Conservation (phyloP, 2,329 filamentous ascomycete species). For the Arthrobotrys conoides region DNA sequence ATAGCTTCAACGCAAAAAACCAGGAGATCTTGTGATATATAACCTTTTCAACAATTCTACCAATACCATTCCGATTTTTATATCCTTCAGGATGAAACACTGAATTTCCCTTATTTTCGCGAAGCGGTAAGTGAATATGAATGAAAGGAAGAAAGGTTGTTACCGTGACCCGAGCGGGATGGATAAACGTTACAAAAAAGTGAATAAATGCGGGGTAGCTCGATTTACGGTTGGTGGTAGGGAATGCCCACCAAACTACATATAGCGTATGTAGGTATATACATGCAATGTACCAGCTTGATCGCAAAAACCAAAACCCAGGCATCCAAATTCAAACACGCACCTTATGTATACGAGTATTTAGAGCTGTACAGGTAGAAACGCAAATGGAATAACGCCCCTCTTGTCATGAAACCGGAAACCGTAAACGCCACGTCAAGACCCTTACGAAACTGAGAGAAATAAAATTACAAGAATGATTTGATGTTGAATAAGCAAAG, state of each 20-base stretch:
- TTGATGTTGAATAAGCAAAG: background rate
- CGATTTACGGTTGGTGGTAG: background rate
- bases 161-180: background rate
- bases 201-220: background rate
- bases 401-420: constrained; percentile 28
- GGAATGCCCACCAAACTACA: background rate
- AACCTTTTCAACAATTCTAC: too few relatives aligned
- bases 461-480: constrained; percentile 34
- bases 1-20: constrained; percentile 62
- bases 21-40: constrained; percentile 41
- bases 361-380: constrained; percentile 9
- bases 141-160: too few relatives aligned
- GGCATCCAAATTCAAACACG: constrained; percentile 9
- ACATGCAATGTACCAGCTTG: constrained; percentile 24
- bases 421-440: constrained; percentile 49
- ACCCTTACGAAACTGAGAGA: constrained; percentile 17
- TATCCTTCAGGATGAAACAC: background rate
- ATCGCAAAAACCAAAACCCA: background rate
- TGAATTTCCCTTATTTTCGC: too few relatives aligned
- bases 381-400: constrained; percentile 32
- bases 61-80: background rate
- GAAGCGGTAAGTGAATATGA: too few relatives aligned
- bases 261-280: constrained; percentile 5
- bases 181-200: background rate
- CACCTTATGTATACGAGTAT: constrained; percentile 25